These are phyloP conservation scores for Pythium dissotocum DNA, from an alignment of 352 stramenopile species.

Conservation along the genomic window DNA sequence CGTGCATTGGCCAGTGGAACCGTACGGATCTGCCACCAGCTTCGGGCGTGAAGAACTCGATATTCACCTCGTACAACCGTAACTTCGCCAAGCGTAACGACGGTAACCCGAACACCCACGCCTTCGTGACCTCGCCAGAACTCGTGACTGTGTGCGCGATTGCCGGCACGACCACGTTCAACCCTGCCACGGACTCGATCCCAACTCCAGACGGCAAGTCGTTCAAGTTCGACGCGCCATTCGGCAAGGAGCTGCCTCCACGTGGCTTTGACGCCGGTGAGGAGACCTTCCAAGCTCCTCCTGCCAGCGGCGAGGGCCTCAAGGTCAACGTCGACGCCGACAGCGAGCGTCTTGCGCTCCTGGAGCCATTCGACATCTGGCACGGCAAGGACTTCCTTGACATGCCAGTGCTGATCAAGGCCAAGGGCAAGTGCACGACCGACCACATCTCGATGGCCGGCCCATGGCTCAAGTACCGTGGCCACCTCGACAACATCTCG, in stretches of 20 bases:
- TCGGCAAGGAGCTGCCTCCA: conserved; percentile 90
- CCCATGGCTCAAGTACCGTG: conserved; percentile 94
- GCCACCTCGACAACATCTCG: conserved; percentile 94
- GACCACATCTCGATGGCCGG: conserved; percentile 95
- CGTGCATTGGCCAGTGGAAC: conserved; percentile 96
- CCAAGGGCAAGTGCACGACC: conserved; percentile 95
- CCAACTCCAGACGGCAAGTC: conserved; percentile 78
- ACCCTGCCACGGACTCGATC: conserved; percentile 91
- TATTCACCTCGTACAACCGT: conserved; percentile 95
- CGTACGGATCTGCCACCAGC: conserved; percentile 84
- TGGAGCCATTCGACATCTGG: conserved; percentile 89
- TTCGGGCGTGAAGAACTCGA: conserved; percentile 91
- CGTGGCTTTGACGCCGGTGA: conserved; percentile 90
- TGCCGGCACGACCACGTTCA: conserved; percentile 88
- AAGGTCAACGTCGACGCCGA: conserved; percentile 80
- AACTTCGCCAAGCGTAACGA: conserved; percentile 96
- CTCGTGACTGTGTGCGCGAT: conserved; percentile 91
- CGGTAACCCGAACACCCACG: conserved; percentile 92
- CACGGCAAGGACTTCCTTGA: conserved; percentile 86
- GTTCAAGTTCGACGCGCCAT: conserved; percentile 91
- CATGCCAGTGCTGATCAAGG: conserved; percentile 93
- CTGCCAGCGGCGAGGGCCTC: conserved; percentile 59
- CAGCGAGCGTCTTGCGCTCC: conserved; percentile 87
- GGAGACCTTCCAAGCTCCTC: conserved; percentile 91
- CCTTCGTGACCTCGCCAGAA: conserved; percentile 93